A percentile compares a stretch with the other conserved stretches of the same genome.
Conservation (phyloP, 108 stramenopile species). For the Cyclostephanos invisitatus region DNA sequence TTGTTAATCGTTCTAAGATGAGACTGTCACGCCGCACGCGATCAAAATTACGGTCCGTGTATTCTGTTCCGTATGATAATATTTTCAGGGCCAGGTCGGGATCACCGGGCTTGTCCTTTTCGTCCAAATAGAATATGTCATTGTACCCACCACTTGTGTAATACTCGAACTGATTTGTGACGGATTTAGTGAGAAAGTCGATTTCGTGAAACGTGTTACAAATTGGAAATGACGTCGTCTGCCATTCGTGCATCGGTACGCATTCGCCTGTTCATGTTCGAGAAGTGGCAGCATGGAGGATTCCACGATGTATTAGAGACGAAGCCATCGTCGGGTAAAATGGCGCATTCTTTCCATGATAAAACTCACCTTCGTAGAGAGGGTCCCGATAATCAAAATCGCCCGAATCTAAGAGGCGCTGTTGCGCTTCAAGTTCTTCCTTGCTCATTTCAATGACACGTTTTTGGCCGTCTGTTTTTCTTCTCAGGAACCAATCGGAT, state of each 20-base stretch:
- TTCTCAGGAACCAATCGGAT: not conserved
- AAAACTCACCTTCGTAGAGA: not conserved
- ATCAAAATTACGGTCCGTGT: constrained; percentile 37
- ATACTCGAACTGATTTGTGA: constrained; percentile 12
- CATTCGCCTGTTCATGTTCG: constrained; percentile 17
- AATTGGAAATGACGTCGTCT: constrained; percentile 22
- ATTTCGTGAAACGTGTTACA: constrained; percentile 44
- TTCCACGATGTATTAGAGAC: not conserved
- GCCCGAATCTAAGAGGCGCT: constrained; percentile 2
- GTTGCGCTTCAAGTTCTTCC: not conserved
- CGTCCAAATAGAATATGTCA: constrained; percentile 34
- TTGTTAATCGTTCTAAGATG: constrained; percentile 39
- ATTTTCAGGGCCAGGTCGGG: constrained; percentile 39
- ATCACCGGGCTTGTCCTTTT: constrained; percentile 3
- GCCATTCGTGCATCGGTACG: constrained; percentile 43
- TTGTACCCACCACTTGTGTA: constrained; percentile 37
- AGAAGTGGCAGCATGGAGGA: not conserved
- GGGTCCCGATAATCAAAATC: constrained; percentile 12
- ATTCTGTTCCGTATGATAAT: constrained; percentile 23
- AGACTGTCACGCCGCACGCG: constrained; percentile 42
- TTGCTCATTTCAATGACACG: constrained; percentile 10
- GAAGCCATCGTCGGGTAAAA: not conserved
- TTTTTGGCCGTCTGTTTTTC: not conserved
- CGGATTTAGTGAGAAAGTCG: constrained; percentile 23
- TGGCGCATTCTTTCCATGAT: not conserved